A percentile compares a stretch with the other conserved stretches of the same genome.
phyloP scores from a whole-genome alignment of 2,329 filamentous ascomycete species.

The Neoscytalidium dimidiatum region DNA sequence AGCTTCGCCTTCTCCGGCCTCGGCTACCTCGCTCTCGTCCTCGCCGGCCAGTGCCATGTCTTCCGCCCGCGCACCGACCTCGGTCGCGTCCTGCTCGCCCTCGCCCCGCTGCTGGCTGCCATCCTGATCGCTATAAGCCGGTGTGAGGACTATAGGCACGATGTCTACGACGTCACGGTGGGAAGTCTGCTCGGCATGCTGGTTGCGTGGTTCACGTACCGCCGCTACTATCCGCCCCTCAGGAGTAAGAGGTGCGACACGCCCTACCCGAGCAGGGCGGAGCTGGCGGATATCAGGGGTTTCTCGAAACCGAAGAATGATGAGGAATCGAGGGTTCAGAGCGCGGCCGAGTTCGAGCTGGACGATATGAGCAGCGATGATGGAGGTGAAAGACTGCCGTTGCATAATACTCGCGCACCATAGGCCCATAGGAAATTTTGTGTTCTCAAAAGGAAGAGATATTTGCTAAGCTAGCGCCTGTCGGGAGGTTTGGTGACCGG shows the following conservation, averaged over 20 bases:
- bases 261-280: conserved; percentile 48
- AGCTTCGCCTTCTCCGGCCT: conserved; percentile 79
- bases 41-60: conserved; percentile 66
- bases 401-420: conserved; percentile 11
- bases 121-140: conserved; percentile 62
- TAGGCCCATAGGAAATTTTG: background rate
- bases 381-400: conserved; percentile 11
- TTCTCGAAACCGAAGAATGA: conserved; percentile 48
- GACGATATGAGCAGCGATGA: conserved; percentile 31
- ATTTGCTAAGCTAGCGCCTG: too few species aligned
- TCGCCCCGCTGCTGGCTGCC: conserved; percentile 59
- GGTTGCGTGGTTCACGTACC: conserved; percentile 60
- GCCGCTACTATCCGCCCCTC: conserved; percentile 61
- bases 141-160: conserved; percentile 65
- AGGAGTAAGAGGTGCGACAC: conserved; percentile 52
- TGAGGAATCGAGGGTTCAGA: conserved; percentile 40
- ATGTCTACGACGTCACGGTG: conserved; percentile 62
- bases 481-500: too few species aligned
- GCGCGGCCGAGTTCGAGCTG: conserved; percentile 36
- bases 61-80: conserved; percentile 61
- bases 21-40: conserved; percentile 71
- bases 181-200: conserved; percentile 57
- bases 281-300: conserved; percentile 30
- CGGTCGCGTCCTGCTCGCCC: conserved; percentile 54
- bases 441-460: background rate